These are phyloP conservation scores for Sporopachydermia quercuum DNA, from an alignment of 805 yeast species.

Conservation along the genomic window DNA sequence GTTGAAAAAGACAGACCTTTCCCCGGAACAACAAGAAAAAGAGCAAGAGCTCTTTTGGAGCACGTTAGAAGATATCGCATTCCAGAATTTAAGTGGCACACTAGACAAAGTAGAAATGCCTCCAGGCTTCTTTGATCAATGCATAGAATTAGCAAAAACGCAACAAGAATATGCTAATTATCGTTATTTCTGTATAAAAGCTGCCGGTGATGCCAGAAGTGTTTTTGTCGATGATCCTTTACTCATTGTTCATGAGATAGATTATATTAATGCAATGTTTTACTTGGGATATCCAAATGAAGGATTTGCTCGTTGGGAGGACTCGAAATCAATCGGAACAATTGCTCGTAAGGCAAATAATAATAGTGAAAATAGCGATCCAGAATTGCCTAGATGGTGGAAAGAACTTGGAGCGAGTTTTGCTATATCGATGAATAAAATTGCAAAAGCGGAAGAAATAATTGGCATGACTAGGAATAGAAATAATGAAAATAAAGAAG, in stretches of 20 bases:
- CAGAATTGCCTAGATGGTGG: slow-evolving; percentile 12
- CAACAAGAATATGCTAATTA: slow-evolving; percentile 5
- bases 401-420: slow-evolving; percentile 10
- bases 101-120: no score
- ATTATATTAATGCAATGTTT: slow-evolving; percentile 10
- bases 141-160: slow-evolving; percentile 11
- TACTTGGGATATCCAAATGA: slow-evolving; percentile 5
- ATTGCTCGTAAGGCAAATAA: no score
- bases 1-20: slow-evolving; percentile 22
- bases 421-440: slow-evolving; percentile 7
- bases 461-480: no score
- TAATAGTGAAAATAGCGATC: no score
- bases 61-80: slow-evolving; percentile 4
- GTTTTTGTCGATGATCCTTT: slow-evolving; percentile 8
- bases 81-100: no score
- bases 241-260: slow-evolving; percentile 13
- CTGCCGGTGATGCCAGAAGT: slow-evolving; percentile 12
- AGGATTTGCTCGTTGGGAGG: background rate
- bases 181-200: slow-evolving; percentile 7
- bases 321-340: background rate
- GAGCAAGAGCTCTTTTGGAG: slow-evolving; percentile 19
- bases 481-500: background rate
- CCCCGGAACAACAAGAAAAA: slow-evolving; percentile 20
- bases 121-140: slow-evolving; percentile 8
- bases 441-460: slow-evolving; percentile 8